phyloP scores from a whole-genome alignment of 352 stramenopile species.

The Thraustotheca clavata region DNA sequence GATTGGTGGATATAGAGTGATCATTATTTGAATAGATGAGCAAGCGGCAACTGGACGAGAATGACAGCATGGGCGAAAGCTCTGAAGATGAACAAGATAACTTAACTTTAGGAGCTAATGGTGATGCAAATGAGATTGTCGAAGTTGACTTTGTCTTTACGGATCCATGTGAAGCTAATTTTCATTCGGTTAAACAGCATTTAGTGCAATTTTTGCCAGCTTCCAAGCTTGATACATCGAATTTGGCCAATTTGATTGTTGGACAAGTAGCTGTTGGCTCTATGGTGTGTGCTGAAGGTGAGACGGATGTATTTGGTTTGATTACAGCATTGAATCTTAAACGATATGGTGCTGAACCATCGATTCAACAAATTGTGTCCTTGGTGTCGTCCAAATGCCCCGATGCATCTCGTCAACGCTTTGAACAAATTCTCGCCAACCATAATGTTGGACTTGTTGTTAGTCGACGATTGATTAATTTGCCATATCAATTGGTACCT shows the following conservation, averaged over 20 bases:
- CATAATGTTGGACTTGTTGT: constrained; percentile 62
- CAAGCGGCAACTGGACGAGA: constrained; percentile 39
- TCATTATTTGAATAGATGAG: constrained; percentile 32
- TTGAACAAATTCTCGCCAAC: constrained; percentile 51
- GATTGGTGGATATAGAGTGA: not conserved
- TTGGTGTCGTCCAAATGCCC: constrained; percentile 74
- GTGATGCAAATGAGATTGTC: constrained; percentile 31
- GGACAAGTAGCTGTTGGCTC: constrained; percentile 61
- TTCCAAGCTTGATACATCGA: constrained; percentile 74
- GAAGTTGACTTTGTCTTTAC: constrained; percentile 80
- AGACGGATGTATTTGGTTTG: constrained; percentile 81
- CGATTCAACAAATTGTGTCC: constrained; percentile 65
- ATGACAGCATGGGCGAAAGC: constrained; percentile 40
- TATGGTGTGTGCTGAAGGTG: constrained; percentile 72
- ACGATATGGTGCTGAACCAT: constrained; percentile 38
- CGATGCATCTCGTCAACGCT: constrained; percentile 29
- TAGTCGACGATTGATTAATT: constrained; percentile 82
- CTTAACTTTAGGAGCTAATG: constrained; percentile 14
- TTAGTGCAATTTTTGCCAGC: constrained; percentile 61
- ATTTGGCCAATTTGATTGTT: constrained; percentile 64
- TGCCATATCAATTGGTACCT: constrained; percentile 78
- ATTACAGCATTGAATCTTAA: constrained; percentile 67
- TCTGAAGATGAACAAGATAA: constrained; percentile 5
- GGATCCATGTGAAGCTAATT: constrained; percentile 69
- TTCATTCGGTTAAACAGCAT: constrained; percentile 84